Evolutionary conservation across 768 basidiomycete genomes (phyloP).

Genomic region (Mrakia blollopis): DNA sequence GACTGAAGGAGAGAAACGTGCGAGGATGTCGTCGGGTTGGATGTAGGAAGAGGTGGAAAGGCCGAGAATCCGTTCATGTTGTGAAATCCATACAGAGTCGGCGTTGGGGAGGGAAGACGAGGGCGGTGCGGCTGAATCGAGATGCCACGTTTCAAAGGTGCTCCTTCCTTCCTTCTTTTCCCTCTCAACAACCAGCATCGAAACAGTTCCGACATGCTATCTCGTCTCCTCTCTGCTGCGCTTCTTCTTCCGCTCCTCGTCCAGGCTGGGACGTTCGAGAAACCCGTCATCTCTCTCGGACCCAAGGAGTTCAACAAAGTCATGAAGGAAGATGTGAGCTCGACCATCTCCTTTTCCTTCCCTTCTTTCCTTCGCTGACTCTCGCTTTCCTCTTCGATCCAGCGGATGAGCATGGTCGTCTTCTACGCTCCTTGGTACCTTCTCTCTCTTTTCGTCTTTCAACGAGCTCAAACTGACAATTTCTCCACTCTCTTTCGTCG

Average conservation of each 20-base stretch:
- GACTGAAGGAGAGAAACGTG: neutral
- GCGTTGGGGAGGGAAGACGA: neutral
- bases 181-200: neutral
- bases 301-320: slow-evolving; percentile 25
- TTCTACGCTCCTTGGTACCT: slow-evolving; percentile 94
- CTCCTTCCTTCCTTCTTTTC: neutral
- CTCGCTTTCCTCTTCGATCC: neutral
- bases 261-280: slow-evolving; percentile 25
- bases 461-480: neutral
- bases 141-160: neutral
- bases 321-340: slow-evolving; percentile 23
- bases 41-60: neutral
- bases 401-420: slow-evolving; percentile 56
- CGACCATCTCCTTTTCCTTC: neutral
- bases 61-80: neutral
- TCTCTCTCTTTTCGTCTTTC: slow-evolving; percentile 52
- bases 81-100: neutral
- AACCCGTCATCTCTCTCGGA: slow-evolving; percentile 14
- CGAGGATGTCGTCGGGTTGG: neutral
- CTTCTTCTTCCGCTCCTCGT: slow-evolving; percentile 15
- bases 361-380: neutral
- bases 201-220: neutral
- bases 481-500: neutral
- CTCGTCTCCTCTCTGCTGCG: slow-evolving; percentile 2
- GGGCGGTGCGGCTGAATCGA: no score